These are phyloP conservation scores for Lophiostoma macrostomum DNA, from an alignment of 495 filamentous ascomycete species.

Conservation along the genomic window DNA sequence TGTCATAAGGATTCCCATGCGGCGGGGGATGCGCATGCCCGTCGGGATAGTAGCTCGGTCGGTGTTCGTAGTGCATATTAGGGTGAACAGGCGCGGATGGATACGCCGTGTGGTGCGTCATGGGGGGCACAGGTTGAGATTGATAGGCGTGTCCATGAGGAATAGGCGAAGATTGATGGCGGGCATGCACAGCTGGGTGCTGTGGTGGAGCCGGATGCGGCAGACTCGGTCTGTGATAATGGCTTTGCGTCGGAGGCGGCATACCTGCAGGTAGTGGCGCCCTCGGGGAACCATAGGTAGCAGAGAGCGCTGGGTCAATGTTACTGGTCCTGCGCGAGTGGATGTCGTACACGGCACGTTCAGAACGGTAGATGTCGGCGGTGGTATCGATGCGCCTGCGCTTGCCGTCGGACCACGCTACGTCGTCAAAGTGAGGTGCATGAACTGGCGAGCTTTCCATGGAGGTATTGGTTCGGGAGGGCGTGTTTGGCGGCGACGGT, in stretches of 20 bases:
- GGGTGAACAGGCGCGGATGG: not conserved
- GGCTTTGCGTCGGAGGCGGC: not conserved
- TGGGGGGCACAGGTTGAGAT: not conserved
- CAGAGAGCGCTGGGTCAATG: slow-evolving; percentile 8
- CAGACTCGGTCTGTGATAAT: slow-evolving; percentile 19
- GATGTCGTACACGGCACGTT: not conserved
- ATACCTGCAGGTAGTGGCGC: not conserved
- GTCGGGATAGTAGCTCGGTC: slow-evolving; percentile 12
- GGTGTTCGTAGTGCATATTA: not conserved
- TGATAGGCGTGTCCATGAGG: slow-evolving; percentile 9
- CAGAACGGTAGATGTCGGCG: not conserved
- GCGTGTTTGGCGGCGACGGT: slow-evolving; percentile 18
- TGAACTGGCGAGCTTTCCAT: slow-evolving; percentile 12
- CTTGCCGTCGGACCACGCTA: slow-evolving; percentile 12
- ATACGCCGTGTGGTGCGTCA: not conserved
- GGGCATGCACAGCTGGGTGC: slow-evolving; percentile 3
- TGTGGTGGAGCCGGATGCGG: slow-evolving; percentile 1
- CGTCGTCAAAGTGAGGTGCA: slow-evolving; percentile 7
- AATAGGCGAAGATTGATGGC: slow-evolving; percentile 19
- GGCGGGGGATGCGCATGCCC: not conserved
- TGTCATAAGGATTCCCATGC: slow-evolving; percentile 1
- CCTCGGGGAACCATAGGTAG: slow-evolving; percentile 4
- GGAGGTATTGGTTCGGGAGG: not conserved
- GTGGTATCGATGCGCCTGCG: slow-evolving; percentile 12
- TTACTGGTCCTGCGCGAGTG: not conserved